Percentiles rank a stretch among this genome's conserved stretches.
Evolutionary conservation across 495 filamentous ascomycete species (phyloP).

Genomic region (Penicillium cosmopolitanum): DNA sequence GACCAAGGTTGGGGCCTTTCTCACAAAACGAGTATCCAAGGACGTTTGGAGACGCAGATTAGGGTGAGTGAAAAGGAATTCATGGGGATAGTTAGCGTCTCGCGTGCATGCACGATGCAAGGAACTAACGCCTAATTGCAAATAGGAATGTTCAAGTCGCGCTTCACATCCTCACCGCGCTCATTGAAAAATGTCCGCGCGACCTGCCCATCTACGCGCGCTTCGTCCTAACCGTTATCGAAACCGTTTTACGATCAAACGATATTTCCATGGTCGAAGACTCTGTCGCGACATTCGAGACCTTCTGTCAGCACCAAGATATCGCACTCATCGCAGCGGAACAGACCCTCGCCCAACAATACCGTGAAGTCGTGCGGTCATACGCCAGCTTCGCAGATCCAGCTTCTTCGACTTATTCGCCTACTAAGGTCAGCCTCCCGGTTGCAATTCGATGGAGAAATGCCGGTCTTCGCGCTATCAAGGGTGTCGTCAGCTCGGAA

Average conservation of each 20-base stretch:
- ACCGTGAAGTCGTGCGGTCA: conserved; percentile 72
- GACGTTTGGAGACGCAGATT: conserved; percentile 82
- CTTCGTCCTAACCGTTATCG: conserved; percentile 77
- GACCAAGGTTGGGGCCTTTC: conserved; percentile 87
- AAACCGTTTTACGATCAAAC: conserved; percentile 73
- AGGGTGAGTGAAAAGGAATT: conserved; percentile 61
- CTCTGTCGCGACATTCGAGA: conserved; percentile 79
- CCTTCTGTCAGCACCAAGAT: conserved; percentile 82
- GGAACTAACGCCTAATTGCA: conserved; percentile 8
- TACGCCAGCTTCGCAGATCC: conserved; percentile 76
- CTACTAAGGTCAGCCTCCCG: conserved; percentile 61
- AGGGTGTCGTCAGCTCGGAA: conserved; percentile 75
- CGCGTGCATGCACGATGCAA: neutral
- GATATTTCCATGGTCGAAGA: conserved; percentile 90
- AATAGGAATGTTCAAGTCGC: conserved; percentile 88
- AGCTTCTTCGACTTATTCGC: conserved; percentile 32
- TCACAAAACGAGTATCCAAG: conserved; percentile 85
- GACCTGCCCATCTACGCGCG: conserved; percentile 85
- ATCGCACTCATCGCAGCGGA: conserved; percentile 76
- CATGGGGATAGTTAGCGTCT: neutral
- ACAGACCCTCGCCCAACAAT: conserved; percentile 79
- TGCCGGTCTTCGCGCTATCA: conserved; percentile 77
- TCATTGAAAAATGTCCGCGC: conserved; percentile 89
- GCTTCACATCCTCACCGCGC: conserved; percentile 80
- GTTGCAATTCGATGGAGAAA: conserved; percentile 84